Conservation (phyloP, 1,284 basidiomycete species). For the Peniophora sp. region DNA sequence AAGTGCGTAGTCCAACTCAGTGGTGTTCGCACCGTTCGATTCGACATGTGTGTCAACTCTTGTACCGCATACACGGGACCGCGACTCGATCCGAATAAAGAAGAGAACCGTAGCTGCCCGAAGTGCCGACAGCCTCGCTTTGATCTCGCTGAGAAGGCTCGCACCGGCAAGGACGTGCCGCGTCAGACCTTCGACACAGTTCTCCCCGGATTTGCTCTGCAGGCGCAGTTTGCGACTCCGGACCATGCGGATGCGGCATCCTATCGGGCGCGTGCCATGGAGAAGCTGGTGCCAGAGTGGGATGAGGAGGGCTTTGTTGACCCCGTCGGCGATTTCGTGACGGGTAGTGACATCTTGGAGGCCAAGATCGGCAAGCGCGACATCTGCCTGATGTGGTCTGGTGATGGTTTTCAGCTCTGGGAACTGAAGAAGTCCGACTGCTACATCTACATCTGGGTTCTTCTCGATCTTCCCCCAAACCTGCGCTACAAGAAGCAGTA, state of each 20-base stretch:
- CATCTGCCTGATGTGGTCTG: neutral
- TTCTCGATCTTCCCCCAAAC: constrained; percentile 4
- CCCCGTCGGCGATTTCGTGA: neutral
- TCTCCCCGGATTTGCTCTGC: neutral
- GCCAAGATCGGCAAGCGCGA: neutral
- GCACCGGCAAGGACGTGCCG: too few relatives aligned
- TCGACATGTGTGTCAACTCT: constrained; percentile 24
- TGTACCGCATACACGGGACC: constrained; percentile 21
- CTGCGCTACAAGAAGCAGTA: constrained; percentile 6
- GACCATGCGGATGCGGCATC: neutral
- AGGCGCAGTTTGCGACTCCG: neutral
- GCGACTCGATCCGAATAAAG: constrained; percentile 8
- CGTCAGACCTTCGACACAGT: neutral
- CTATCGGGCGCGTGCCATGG: neutral
- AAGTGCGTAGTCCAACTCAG: constrained; percentile 12
- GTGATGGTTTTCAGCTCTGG: neutral
- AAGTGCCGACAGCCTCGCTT: too few relatives aligned
- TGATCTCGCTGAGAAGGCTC: too few relatives aligned
- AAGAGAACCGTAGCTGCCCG: too few relatives aligned
- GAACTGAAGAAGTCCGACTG: constrained; percentile 6
- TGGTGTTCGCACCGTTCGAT: constrained; percentile 15
- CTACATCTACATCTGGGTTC: constrained; percentile 8
- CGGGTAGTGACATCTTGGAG: neutral
- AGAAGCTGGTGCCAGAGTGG: neutral
- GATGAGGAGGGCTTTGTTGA: neutral